Evolutionary conservation across 768 basidiomycete genomes (phyloP).

Genomic region (Lactarius pseudohatsudake): DNA sequence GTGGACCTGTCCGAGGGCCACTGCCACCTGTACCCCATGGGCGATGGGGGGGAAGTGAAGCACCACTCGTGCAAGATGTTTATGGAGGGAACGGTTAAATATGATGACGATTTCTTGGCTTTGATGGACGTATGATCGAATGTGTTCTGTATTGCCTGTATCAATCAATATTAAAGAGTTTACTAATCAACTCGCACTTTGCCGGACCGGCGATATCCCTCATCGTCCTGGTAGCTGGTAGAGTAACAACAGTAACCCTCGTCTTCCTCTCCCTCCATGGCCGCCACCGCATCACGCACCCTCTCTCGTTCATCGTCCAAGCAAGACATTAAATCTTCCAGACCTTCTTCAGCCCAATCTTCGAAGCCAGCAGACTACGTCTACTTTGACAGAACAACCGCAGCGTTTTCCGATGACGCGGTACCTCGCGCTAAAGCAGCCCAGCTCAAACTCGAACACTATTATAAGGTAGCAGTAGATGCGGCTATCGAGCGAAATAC

Average conservation of each 20-base stretch:
- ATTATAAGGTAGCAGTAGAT: constrained; percentile 96
- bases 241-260: background rate
- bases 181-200: constrained; percentile 12
- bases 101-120: background rate
- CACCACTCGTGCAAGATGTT: constrained; percentile 22
- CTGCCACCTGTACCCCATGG: constrained; percentile 10
- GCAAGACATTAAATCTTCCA: constrained; percentile 26
- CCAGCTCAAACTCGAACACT: constrained; percentile 94
- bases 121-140: background rate
- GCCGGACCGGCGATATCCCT: constrained; percentile 10
- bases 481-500: constrained; percentile 91
- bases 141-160: background rate
- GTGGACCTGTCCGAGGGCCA: constrained; percentile 10
- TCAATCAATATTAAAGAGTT: background rate
- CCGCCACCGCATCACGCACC: constrained; percentile 17
- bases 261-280: constrained; percentile 17
- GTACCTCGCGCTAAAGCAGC: constrained; percentile 84
- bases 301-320: constrained; percentile 29
- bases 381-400: constrained; percentile 82
- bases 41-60: constrained; percentile 18
- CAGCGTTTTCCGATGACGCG: constrained; percentile 77
- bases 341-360: constrained; percentile 30
- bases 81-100: constrained; percentile 13
- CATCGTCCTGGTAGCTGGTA: background rate
- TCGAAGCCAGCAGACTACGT: constrained; percentile 75